Base-by-base conservation (phyloP, 805 yeast genomes). In the Kodamaea nitidulidarum region DNA sequence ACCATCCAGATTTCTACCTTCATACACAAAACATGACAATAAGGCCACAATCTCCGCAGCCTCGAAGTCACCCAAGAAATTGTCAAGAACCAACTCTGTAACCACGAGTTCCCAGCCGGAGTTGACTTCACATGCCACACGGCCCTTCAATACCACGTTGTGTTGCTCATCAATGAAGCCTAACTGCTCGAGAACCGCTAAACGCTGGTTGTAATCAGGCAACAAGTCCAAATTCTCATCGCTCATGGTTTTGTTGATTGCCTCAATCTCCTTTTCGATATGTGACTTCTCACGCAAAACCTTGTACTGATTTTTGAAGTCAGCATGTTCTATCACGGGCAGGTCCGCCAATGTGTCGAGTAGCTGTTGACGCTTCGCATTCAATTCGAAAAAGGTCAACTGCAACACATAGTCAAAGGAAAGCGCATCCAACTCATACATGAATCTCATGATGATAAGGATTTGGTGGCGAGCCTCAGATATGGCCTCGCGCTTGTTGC, bases 11-110 rank as follows among this genome's bases (percentile, higher is more conserved):
- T 76, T 71, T 12, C 78, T 72, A 1, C 97, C 98, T 54, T 93
- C 97, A 55, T 86, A 93, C 1, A 93, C 95, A 65, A 93, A 93
- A 26, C 85, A 87, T 0, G 97, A 88, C 22, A 93, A 63, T 35
- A 93, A 67, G 0, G 98, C 98, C n/a, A 90, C 97, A 45, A 93
- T 88, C 60, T 93, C 98, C 54, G 88, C 96, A 0, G 97, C 88
- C 46, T 90, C 95, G 56, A 85, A 90, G 42, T 88, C 95, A 21
- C 91, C 95, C 45, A 93, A 66, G 67, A 91, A 88, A 61, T 93
- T 93, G 54, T 91, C 95, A 50, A 93, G 70, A 12, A 93, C 78
- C 39, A 93, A 70, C 60, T 93, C 98, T 0, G 98, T 91, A 8
- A 93, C 58, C 2, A 84, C 82, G 40, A 90, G 70, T 60, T 93